Evolutionary conservation across 176 grass and related monocot species (phyloP).

Genomic region (Paspalum notatum): DNA sequence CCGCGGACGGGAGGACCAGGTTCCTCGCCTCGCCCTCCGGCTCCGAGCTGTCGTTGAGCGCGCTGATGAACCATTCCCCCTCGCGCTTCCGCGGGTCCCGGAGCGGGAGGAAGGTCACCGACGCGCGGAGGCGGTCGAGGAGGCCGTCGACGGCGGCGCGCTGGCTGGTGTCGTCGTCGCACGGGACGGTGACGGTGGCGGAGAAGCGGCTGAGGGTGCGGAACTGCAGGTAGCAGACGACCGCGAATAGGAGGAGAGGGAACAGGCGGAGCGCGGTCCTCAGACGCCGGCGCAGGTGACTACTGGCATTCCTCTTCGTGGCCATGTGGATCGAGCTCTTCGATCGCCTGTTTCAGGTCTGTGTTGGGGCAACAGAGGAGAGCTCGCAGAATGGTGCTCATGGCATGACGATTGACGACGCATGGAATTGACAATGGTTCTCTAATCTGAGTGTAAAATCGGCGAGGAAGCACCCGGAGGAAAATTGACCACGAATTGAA

Average conservation of each 20-base stretch:
- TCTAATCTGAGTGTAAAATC: no score
- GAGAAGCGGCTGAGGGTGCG: constrained; percentile 31
- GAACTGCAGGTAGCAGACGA: constrained; percentile 50
- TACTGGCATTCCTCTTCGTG: not conserved
- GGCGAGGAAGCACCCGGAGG: no score
- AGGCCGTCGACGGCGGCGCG: not conserved
- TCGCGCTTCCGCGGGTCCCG: constrained; percentile 49
- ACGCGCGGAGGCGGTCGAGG: constrained; percentile 41
- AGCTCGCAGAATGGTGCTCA: not conserved
- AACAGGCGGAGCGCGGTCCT: constrained; percentile 44
- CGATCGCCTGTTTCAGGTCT: not conserved
- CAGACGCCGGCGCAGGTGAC: constrained; percentile 9
- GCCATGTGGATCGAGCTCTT: not conserved
- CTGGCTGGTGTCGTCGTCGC: not conserved
- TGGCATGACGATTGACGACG: no score
- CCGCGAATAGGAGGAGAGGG: constrained; percentile 37
- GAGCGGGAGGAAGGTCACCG: constrained; percentile 64
- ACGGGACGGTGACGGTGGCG: not conserved
- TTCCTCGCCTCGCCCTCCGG: constrained; percentile 45
- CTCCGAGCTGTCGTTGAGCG: constrained; percentile 58
- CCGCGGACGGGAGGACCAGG: constrained; percentile 61
- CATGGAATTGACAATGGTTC: no score
- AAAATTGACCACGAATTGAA: no score
- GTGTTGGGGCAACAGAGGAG: no score
- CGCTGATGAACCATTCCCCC: constrained; percentile 74